phyloP scores from a whole-genome alignment of 495 filamentous ascomycete genomes.

The Trichodelitschia bisporula region DNA sequence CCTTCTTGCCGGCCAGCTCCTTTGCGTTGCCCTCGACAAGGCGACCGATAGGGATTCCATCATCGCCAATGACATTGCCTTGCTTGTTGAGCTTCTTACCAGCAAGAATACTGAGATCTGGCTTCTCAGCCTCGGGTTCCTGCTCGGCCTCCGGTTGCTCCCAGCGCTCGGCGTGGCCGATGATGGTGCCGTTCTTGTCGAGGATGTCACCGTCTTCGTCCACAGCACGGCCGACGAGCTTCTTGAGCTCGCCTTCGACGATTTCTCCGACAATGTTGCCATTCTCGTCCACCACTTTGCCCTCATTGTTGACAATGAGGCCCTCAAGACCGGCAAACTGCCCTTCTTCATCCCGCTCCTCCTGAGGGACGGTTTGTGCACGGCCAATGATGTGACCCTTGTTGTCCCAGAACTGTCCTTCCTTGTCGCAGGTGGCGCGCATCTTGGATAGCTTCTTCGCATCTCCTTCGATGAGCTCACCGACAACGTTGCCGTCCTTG shows the following conservation, averaged over 20 bases:
- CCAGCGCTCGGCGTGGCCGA: slow-evolving; percentile 34
- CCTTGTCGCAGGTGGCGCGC: slow-evolving; percentile 13
- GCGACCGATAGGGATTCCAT: slow-evolving; percentile 44
- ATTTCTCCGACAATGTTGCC: slow-evolving; percentile 31
- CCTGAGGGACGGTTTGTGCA: slow-evolving; percentile 17
- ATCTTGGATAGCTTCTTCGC: slow-evolving; percentile 20
- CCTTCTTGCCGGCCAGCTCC: slow-evolving; percentile 41
- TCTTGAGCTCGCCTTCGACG: slow-evolving; percentile 36
- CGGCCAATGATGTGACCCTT: slow-evolving; percentile 20
- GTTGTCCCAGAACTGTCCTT: slow-evolving; percentile 21
- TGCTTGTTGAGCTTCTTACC: slow-evolving; percentile 58
- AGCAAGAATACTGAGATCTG: slow-evolving; percentile 37
- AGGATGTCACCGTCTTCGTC: slow-evolving; percentile 42
- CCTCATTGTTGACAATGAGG: slow-evolving; percentile 31
- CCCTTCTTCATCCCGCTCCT: slow-evolving; percentile 30
- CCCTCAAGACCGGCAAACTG: slow-evolving; percentile 40
- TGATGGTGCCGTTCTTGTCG: slow-evolving; percentile 34
- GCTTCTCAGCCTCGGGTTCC: slow-evolving; percentile 28
- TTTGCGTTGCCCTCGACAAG: slow-evolving; percentile 45
- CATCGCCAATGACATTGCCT: slow-evolving; percentile 45
- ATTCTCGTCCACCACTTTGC: slow-evolving; percentile 33
- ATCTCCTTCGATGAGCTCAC: slow-evolving; percentile 20
- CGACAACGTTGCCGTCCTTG: slow-evolving; percentile 15
- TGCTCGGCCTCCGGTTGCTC: slow-evolving; percentile 38
- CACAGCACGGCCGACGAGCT: slow-evolving; percentile 32